phyloP scores from a whole-genome alignment of 1,139 yeast species.

The Debaryomyces sp. region DNA sequence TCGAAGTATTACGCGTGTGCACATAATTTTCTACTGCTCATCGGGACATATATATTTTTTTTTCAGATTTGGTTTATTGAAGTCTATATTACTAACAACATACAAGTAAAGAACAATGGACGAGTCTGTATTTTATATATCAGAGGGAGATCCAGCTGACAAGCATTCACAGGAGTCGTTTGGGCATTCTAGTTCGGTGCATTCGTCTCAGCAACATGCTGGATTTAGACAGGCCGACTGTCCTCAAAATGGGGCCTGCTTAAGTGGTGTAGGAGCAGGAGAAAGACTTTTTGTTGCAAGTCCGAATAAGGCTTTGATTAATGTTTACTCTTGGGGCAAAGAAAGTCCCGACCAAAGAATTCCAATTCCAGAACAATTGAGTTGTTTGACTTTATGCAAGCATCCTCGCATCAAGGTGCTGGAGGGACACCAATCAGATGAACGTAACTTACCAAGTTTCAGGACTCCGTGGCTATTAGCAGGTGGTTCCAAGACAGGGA shows the following conservation, averaged over 20 bases:
- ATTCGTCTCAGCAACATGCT: constrained; percentile 51
- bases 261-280: constrained; percentile 46
- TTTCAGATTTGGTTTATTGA: neutral
- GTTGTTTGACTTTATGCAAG: constrained; percentile 55
- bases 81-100: neutral
- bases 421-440: constrained; percentile 9
- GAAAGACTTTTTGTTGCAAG: constrained; percentile 64
- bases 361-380: constrained; percentile 80
- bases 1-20: constrained; percentile 4
- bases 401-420: constrained; percentile 26
- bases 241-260: constrained; percentile 46
- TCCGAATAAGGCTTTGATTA: constrained; percentile 68
- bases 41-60: constrained; percentile 8
- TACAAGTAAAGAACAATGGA: constrained; percentile 45
- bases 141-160: constrained; percentile 53
- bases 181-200: constrained; percentile 52
- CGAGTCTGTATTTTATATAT: constrained; percentile 59
- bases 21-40: constrained; percentile 6
- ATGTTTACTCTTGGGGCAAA: constrained; percentile 74
- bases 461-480: constrained; percentile 69
- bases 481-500: constrained; percentile 74
- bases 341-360: constrained; percentile 83
- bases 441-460: constrained; percentile 30
- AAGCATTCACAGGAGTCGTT: constrained; percentile 50
- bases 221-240: constrained; percentile 59